Evolutionary conservation across 495 filamentous ascomycete genomes (phyloP), one percentile per base, ranked within the genome.

Genomic region (Echria macrotheca): DNA sequence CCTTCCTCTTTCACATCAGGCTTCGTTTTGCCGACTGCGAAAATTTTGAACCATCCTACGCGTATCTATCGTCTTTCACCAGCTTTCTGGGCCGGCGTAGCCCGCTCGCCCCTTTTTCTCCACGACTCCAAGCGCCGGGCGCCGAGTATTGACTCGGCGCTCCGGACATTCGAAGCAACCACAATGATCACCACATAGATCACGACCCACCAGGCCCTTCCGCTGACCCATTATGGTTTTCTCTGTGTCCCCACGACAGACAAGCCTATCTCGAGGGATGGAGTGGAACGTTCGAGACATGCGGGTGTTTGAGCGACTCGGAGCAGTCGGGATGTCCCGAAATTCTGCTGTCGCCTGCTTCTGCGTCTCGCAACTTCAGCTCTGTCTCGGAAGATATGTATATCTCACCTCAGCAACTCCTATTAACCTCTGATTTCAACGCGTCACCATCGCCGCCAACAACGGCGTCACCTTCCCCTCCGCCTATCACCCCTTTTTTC

Each of bases 141-240:
- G 40, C 40, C 40, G 40, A 43, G 40, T 15, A n/a, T 43, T 3
- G 40, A 12, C 40, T 43, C 40, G 40, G 40, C 40, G 40, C 40
- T 26, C 19, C 19, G 5, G 40, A 43, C 40, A 43, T 43, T 43
- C 40, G 15, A 23, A 43, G 23, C 14, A 5, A 43, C 1, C 22
- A 26, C 19, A 25, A 43, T 43, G 40, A 14, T 43, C 40, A 43
- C 40, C 40, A 6, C 40, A 43, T 43, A 43, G 22, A 26, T 22
- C 40, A 43, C 24, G 40, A 43, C n/a, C 9, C 24, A 8, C 23
- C 40, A 8, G 21, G 40, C 21, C 1, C 14, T 23, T n/a, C 1
- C 40, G 23, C 9, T 23, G 1, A 0, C n/a, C 22, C 1, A 15
- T 15, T 11, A 31, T 31, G 28, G 28, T 31, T 31, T 12, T 31